Conservation (phyloP, 23 red algal species). For the Gracilaria domingensis region DNA sequence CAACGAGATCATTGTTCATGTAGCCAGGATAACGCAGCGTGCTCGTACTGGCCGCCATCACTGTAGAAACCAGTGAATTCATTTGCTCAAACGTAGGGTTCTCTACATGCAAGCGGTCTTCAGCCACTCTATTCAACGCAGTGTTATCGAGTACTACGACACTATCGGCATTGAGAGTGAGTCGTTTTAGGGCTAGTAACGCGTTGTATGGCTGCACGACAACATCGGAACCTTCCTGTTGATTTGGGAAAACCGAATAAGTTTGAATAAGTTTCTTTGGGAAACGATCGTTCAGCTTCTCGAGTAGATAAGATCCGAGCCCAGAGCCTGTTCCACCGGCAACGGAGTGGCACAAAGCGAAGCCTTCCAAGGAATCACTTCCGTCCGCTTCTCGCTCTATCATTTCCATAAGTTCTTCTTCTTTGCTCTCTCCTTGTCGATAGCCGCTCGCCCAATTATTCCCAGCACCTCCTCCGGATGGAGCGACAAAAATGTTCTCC, state of each 20-base stretch:
- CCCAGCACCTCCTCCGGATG: conserved; percentile 90
- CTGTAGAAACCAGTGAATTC: conserved; percentile 96
- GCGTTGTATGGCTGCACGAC: conserved; percentile 99
- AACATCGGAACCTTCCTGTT: conserved; percentile 93
- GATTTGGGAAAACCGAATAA: conserved; percentile 99
- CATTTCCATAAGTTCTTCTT: conserved; percentile 99
- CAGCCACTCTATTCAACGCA: conserved; percentile 92
- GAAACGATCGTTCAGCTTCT: conserved; percentile 92
- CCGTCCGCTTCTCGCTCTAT: conserved; percentile 98
- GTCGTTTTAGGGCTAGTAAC: conserved; percentile 87
- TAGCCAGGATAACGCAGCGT: conserved; percentile 96
- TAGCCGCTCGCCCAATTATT: conserved; percentile 99
- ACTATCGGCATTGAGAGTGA: conserved; percentile 90
- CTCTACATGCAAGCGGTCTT: conserved; percentile 87
- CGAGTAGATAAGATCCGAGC: conserved; percentile 92
- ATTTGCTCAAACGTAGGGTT: conserved; percentile 96
- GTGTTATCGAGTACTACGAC: conserved; percentile 97
- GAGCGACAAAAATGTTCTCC: conserved; percentile 94
- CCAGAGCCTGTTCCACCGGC: conserved; percentile 98
- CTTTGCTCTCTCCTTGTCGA: conserved; percentile 88
- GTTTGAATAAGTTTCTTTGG: conserved; percentile 99
- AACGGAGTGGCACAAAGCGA: conserved; percentile 91
- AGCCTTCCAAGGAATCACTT: conserved; percentile 95
- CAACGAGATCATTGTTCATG: conserved; percentile 97
- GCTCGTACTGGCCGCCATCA: conserved; percentile 96